Evolutionary conservation across 768 basidiomycete genomes (phyloP).

Genomic region (Pleurotus ostreatus): DNA sequence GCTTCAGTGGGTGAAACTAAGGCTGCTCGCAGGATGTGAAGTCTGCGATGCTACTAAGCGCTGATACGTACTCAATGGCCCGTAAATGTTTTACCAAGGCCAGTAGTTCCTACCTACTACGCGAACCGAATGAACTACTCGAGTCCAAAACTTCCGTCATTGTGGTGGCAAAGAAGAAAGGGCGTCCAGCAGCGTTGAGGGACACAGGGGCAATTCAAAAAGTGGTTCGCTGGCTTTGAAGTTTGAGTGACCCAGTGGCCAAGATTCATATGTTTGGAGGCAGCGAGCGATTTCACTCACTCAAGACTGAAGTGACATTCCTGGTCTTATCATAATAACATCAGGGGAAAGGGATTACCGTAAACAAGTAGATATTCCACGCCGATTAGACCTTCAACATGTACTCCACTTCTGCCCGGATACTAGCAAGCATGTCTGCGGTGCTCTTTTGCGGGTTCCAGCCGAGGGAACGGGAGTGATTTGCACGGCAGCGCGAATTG

Average conservation of each 20-base stretch:
- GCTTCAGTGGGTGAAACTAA: slow-evolving; percentile 26
- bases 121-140: slow-evolving; percentile 24
- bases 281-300: too few species aligned
- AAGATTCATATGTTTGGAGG: too few species aligned
- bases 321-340: too few species aligned
- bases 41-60: background rate
- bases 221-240: too few species aligned
- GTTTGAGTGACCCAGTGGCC: too few species aligned
- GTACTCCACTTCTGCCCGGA: slow-evolving; percentile 31
- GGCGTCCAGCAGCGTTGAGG: too few species aligned
- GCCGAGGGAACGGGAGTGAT: slow-evolving; percentile 39
- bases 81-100: slow-evolving; percentile 27
- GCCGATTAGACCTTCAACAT: slow-evolving; percentile 21
- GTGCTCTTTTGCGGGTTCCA: slow-evolving; percentile 50
- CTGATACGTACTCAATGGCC: slow-evolving; percentile 25
- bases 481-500: slow-evolving; percentile 42
- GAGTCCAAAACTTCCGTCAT: background rate
- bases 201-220: too few species aligned
- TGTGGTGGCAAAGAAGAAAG: background rate
- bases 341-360: too few species aligned
- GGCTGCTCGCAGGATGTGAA: slow-evolving; percentile 13
- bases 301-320: too few species aligned
- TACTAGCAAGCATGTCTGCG: slow-evolving; percentile 45
- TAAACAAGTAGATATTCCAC: background rate
- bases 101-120: slow-evolving; percentile 24